A percentile compares a stretch with the other conserved stretches of the same genome.
Evolutionary conservation across 345 rosid species (phyloP).

Genomic region (Syzygium jambos): DNA sequence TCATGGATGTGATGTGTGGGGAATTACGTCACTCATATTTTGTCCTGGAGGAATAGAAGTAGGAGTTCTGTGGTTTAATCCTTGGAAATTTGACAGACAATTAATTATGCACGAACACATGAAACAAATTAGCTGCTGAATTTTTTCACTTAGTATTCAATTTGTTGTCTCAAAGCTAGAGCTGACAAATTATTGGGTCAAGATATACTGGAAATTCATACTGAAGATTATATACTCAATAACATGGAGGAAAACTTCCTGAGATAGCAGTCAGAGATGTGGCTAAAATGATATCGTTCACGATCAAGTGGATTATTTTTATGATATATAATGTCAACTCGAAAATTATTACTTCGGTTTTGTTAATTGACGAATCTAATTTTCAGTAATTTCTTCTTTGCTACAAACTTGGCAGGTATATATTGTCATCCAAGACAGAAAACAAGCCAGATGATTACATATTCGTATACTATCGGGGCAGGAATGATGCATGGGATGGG

Average conservation of each 20-base stretch:
- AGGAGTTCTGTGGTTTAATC: background rate
- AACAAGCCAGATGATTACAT: constrained; percentile 64
- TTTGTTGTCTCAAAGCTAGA: background rate
- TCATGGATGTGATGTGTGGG: background rate
- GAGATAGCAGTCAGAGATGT: background rate
- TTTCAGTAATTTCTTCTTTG: background rate
- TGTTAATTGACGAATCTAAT: background rate
- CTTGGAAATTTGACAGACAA: background rate
- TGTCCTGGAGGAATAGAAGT: background rate
- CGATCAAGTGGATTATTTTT: background rate
- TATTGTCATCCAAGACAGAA: constrained; percentile 69
- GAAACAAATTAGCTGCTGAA: background rate
- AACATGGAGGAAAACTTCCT: background rate
- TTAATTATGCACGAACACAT: background rate
- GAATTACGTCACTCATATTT: background rate
- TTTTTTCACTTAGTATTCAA: background rate
- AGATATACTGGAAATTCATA: background rate
- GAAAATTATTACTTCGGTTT: background rate
- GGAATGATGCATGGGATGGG: constrained; percentile 99
- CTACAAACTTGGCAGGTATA: constrained; percentile 44
- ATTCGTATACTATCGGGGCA: constrained; percentile 79
- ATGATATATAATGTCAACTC: background rate
- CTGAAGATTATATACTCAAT: background rate
- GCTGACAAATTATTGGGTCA: background rate
- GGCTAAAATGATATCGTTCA: background rate